phyloP scores from a whole-genome alignment of 2,329 filamentous ascomycete species.

The Epichloe bromicola region DNA sequence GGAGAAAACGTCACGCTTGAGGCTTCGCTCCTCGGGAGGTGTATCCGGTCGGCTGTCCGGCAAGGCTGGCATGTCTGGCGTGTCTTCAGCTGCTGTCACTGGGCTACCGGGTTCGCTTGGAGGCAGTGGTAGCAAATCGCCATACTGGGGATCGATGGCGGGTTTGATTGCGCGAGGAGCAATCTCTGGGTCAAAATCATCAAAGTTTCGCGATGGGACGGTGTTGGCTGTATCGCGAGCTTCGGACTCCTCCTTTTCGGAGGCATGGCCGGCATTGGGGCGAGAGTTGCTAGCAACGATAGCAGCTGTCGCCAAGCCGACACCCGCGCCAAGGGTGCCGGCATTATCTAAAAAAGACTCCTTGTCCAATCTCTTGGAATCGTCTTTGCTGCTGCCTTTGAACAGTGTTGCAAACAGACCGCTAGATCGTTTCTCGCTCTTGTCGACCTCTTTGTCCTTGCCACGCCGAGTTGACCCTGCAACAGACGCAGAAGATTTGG shows the following conservation, averaged over 20 bases:
- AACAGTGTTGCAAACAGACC: slow-evolving; percentile 37
- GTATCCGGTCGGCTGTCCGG: slow-evolving; percentile 49
- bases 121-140: slow-evolving; percentile 50
- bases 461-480: slow-evolving; percentile 21
- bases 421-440: slow-evolving; percentile 22
- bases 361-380: slow-evolving; percentile 14
- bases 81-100: slow-evolving; percentile 20
- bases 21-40: slow-evolving; percentile 33
- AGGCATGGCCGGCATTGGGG: slow-evolving; percentile 33
- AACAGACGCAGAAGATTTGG: slow-evolving; percentile 19
- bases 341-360: slow-evolving; percentile 61
- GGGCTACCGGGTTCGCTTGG: slow-evolving; percentile 45
- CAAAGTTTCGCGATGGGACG: slow-evolving; percentile 13
- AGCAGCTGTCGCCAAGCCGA: slow-evolving; percentile 42
- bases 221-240: slow-evolving; percentile 11
- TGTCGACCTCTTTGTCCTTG: slow-evolving; percentile 24
- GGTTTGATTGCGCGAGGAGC: slow-evolving; percentile 45
- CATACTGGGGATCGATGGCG: slow-evolving; percentile 53
- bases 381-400: slow-evolving; percentile 26
- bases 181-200: slow-evolving; percentile 44
- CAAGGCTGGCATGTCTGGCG: slow-evolving; percentile 41
- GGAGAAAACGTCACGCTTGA: slow-evolving; percentile 25
- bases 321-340: slow-evolving; percentile 58
- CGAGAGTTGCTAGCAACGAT: slow-evolving; percentile 26
- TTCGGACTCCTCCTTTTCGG: slow-evolving; percentile 26